These are phyloP conservation scores for Peronosclerospora sorghi DNA, from an alignment of 352 stramenopile genomes.

Conservation along the genomic window DNA sequence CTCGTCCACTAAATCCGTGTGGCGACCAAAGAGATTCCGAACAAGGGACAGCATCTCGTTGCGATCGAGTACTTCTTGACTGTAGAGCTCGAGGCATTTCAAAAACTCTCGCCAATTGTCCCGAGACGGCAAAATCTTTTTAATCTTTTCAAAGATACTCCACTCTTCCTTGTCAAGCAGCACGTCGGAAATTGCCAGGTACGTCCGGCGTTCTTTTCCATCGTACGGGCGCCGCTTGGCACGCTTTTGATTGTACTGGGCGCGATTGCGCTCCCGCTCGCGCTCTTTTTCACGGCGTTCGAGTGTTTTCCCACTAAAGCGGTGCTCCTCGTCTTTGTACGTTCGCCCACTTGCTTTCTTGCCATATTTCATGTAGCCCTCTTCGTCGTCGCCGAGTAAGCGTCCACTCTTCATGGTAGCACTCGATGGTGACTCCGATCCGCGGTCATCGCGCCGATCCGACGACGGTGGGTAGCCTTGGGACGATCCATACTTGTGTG, in stretches of 20 bases:
- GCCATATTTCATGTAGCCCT: slow-evolving; percentile 25
- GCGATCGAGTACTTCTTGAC: slow-evolving; percentile 91
- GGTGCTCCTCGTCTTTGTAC: slow-evolving; percentile 49
- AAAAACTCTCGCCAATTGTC: slow-evolving; percentile 96
- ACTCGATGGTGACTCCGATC: slow-evolving; percentile 44
- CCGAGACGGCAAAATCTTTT: slow-evolving; percentile 85
- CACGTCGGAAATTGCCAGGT: slow-evolving; percentile 62
- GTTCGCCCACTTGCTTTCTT: slow-evolving; percentile 33
- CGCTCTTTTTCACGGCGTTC: slow-evolving; percentile 71
- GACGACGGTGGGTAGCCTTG: slow-evolving; percentile 29
- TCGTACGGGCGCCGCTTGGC: slow-evolving; percentile 57
- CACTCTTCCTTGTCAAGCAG: slow-evolving; percentile 81
- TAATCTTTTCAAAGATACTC: slow-evolving; percentile 93
- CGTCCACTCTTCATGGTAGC: slow-evolving; percentile 38
- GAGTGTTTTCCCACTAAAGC: slow-evolving; percentile 38
- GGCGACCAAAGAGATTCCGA: slow-evolving; percentile 79
- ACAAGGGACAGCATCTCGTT: slow-evolving; percentile 84
- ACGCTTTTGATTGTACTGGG: slow-evolving; percentile 62
- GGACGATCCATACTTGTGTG: slow-evolving; percentile 27
- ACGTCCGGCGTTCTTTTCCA: slow-evolving; percentile 61
- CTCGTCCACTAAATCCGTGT: slow-evolving; percentile 75
- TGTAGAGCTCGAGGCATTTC: slow-evolving; percentile 97
- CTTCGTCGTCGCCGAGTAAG: slow-evolving; percentile 32
- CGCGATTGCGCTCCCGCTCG: slow-evolving; percentile 65
- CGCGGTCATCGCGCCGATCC: slow-evolving; percentile 33